Evolutionary conservation across 768 basidiomycete species (phyloP), one percentile per base, ranked within the genome.

Genomic region (Leccinum broughii): DNA sequence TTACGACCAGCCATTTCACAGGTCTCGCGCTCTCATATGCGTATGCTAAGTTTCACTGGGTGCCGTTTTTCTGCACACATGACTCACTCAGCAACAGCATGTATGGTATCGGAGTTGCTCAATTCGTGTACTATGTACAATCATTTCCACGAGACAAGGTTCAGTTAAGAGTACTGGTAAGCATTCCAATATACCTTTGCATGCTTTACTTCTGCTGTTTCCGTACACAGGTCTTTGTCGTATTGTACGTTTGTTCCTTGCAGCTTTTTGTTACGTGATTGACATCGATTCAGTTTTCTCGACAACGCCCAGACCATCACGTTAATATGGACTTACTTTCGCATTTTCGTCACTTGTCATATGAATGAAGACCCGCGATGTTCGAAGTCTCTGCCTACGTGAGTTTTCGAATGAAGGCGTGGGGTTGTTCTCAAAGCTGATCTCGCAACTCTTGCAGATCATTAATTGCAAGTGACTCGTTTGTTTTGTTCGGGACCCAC

Each of bases 101-200:
- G n/a, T 44, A 20, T 44, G 41, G 41, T 10, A 10, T 44, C 5
- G 41, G 41, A 44, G n/a, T 44, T 10, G 41, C 41, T 44, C 41
- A 44, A 44, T 44, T 44, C n/a, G n/a, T 44, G n/a, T 44, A 44
- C 44, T 70, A 70, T 44, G 15, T 62, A 7, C 41, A 32, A 48
- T 48, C 57, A 0, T 70, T 70, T 60, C 67, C 67, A 3, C 46
- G 9, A 11, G 69, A 70, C 34, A 17, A 15, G 32, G 9, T 50
- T 11, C 39, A 32, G 4, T 13, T 71, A 7, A 71, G 56, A 50
- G 9, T 17, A 7, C 20, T 60, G 57, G 69, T 69, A 9, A 59
- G 69, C 24, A 15, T 26, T 22, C 34, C 8, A 1, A 20, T 20
- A 20, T 20, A 10, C 41, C 4, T 44, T 20, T 5, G 4, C n/a